phyloP scores from a whole-genome alignment of 768 basidiomycete species.

The Russula sp. region DNA sequence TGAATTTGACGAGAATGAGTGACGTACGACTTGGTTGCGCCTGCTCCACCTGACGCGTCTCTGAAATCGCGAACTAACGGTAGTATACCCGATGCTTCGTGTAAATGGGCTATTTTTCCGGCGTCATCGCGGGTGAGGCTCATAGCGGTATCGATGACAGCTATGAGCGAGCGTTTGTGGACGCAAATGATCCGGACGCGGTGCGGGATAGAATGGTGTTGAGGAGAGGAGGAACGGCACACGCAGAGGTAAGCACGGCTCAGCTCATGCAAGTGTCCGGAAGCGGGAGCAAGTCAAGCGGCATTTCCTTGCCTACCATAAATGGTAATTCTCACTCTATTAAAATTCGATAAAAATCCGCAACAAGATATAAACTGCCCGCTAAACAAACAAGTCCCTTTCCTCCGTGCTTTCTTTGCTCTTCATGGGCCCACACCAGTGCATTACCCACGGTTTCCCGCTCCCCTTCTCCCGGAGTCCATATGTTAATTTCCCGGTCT shows the following conservation, averaged over 20 bases:
- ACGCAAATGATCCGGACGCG: background rate
- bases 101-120: background rate
- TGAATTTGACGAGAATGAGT: background rate
- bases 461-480: conserved; percentile 35
- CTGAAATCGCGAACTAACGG: background rate
- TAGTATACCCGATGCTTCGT: conserved; percentile 4
- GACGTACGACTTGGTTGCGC: background rate
- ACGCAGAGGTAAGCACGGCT: background rate
- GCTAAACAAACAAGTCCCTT: conserved; percentile 62
- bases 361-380: conserved; percentile 92
- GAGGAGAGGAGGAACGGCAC: background rate
- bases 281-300: background rate
- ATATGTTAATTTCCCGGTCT: conserved; percentile 42
- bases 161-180: background rate
- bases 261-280: background rate
- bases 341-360: conserved; percentile 71
- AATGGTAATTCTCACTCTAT: background rate
- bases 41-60: conserved; percentile 10
- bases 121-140: conserved; percentile 7
- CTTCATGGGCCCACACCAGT: conserved; percentile 36
- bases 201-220: background rate
- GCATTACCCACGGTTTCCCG: conserved; percentile 39
- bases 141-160: background rate
- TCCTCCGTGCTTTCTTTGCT: conserved; percentile 22
- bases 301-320: background rate